These are phyloP conservation scores for Agaricus sinodeliciosus DNA, from an alignment of 768 basidiomycete genomes.

Conservation along the genomic window DNA sequence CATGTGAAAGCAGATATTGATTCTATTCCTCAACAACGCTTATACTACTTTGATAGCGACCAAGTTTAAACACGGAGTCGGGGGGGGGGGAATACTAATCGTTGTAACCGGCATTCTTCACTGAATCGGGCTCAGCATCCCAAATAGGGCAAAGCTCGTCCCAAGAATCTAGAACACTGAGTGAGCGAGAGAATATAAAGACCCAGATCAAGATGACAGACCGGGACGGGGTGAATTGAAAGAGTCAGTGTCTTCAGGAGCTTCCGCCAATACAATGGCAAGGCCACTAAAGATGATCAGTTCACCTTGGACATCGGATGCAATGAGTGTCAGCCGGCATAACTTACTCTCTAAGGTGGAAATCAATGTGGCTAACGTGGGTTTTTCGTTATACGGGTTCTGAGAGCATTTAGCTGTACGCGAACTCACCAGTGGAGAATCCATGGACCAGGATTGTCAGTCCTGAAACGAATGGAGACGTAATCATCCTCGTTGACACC, in stretches of 20 bases:
- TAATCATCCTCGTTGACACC: slow-evolving; percentile 25
- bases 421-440: slow-evolving; percentile 40
- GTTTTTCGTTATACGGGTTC: neutral
- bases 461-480: slow-evolving; percentile 42
- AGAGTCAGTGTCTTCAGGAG: slow-evolving; percentile 9
- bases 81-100: no score
- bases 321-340: neutral
- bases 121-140: no score
- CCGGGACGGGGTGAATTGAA: neutral
- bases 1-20: no score
- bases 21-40: no score
- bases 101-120: no score
- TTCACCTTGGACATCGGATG: neutral
- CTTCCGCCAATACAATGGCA: slow-evolving; percentile 28
- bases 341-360: slow-evolving; percentile 38
- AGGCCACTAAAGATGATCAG: slow-evolving; percentile 19
- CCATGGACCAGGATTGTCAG: slow-evolving; percentile 48
- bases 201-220: neutral
- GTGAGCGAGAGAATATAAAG: no score
- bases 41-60: no score
- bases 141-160: no score
- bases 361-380: slow-evolving; percentile 40
- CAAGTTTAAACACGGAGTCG: no score
- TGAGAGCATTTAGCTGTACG: neutral
- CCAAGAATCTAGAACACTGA: no score